Evolutionary conservation across 2,329 filamentous ascomycete species (phyloP), one percentile per base, ranked within the genome.

Genomic region (Moelleriella libera): DNA sequence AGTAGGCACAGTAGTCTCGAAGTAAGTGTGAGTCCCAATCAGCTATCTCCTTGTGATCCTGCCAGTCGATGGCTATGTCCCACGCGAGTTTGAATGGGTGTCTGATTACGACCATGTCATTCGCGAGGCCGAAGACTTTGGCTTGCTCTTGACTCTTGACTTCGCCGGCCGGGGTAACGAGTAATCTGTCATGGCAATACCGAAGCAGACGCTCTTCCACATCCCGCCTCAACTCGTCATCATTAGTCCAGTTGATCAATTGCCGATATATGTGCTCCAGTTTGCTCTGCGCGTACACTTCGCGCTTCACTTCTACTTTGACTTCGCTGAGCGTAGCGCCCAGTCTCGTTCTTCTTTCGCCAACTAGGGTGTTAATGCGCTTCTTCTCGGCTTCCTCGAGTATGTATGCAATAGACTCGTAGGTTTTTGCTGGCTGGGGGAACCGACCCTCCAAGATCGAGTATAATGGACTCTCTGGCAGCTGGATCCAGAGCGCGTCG

Each of bases 71-170:
- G 31, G 85, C 76, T 51, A 96, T 83, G 56, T 88, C 83, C 94
- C 94, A 98, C 0, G 92, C 92, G 12, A 94, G 72, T 52, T 83
- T 79, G 65, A 83, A 95, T 0, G 88, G 86, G 56, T 97, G 88
- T 56, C 90, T 89, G 61, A 98, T 92, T 50, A 95, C 85, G 51
- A 98, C 90, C 85, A 98, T 95, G 51, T 90, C 92, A 52, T 82
- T 80, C 1, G 90, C 88, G 46, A 92, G 69, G 50, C 84, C 82
- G 57, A 84, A 66, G 0, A 95, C 83, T 52, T 84, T 81, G 37
- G 79, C 69, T 30, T 85, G 76, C 62, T 94, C 88, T 14, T 70
- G 64, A 1, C 67, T 60, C 64, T 97, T 97, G 49, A 80, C 69
- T 3, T 68, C 62, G 4, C 82, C 79, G 1, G 72, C 51, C 3